phyloP scores from a whole-genome alignment of 331 rosid genomes.

The Quercus phellos region DNA sequence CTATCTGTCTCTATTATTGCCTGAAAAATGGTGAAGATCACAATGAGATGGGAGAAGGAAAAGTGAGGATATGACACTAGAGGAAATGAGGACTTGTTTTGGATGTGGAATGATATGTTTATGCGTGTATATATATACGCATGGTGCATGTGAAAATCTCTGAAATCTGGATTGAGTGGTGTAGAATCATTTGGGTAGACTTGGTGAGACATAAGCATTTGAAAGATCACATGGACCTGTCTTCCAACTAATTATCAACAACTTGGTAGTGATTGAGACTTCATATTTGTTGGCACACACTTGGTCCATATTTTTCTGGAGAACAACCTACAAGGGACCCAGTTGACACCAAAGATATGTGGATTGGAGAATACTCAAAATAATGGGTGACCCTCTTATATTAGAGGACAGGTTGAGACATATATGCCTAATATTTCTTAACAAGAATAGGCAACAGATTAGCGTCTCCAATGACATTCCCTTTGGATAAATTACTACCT shows the following conservation, averaged over 20 bases:
- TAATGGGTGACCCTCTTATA: not conserved
- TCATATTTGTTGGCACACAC: conserved; percentile 7
- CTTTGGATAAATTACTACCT: not conserved
- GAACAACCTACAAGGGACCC: conserved; percentile 6
- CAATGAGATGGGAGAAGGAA: not conserved
- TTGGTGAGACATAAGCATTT: conserved; percentile 5
- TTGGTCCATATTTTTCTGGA: not conserved
- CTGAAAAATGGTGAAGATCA: not conserved
- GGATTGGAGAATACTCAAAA: not conserved
- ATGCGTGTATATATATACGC: conserved; percentile 7
- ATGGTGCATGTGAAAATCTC: not conserved
- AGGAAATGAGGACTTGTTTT: not conserved
- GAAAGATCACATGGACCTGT: conserved; percentile 27
- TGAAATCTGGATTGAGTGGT: conserved; percentile 4
- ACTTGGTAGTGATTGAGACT: conserved; percentile 5
- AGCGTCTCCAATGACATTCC: not conserved
- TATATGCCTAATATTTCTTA: not conserved
- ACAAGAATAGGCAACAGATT: not conserved
- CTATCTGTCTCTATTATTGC: not conserved
- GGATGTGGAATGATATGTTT: not conserved
- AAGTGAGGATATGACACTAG: not conserved
- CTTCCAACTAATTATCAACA: conserved; percentile 6
- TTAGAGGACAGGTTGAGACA: not conserved
- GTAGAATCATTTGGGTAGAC: conserved; percentile 2
- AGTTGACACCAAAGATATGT: not conserved